Evolutionary conservation across 371 early-diverging fungal species (phyloP).

Genomic region (Mucor lusitanicus): DNA sequence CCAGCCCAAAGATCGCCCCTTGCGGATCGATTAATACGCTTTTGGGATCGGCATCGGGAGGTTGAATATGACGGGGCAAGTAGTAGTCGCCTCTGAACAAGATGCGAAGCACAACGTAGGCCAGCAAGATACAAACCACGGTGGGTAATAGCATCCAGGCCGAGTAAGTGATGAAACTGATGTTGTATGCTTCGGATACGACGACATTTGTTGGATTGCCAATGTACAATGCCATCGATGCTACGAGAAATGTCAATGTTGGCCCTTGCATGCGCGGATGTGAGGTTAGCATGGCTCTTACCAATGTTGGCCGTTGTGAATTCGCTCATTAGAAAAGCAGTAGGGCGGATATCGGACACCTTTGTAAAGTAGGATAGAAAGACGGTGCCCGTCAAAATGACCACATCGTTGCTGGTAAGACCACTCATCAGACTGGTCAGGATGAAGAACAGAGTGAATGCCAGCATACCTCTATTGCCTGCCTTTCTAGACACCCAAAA

Average conservation of each 20-base stretch:
- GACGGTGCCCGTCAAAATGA: constrained; percentile 78
- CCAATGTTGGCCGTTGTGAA: constrained; percentile 73
- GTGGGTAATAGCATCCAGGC: constrained; percentile 83
- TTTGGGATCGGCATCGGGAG: constrained; percentile 55
- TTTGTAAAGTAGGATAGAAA: constrained; percentile 73
- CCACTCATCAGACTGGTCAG: constrained; percentile 74
- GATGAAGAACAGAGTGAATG: constrained; percentile 70
- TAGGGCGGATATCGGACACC: constrained; percentile 61
- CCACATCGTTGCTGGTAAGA: constrained; percentile 82
- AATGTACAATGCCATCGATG: constrained; percentile 82
- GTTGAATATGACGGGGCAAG: constrained; percentile 46
- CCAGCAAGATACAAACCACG: constrained; percentile 53
- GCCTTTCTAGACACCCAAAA: constrained; percentile 67
- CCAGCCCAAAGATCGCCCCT: constrained; percentile 62
- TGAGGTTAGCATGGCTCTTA: not conserved
- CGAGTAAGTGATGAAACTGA: constrained; percentile 73
- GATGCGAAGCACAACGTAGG: constrained; percentile 56
- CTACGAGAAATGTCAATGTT: constrained; percentile 19
- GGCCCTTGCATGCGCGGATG: not conserved
- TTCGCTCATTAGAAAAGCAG: constrained; percentile 71
- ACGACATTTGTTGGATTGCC: constrained; percentile 88
- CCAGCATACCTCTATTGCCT: constrained; percentile 54
- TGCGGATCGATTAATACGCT: constrained; percentile 54
- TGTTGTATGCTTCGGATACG: constrained; percentile 74
- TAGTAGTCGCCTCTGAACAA: constrained; percentile 48